phyloP scores from a whole-genome alignment of 2,329 filamentous ascomycete species.

The Sphaerulina vaccinii region DNA sequence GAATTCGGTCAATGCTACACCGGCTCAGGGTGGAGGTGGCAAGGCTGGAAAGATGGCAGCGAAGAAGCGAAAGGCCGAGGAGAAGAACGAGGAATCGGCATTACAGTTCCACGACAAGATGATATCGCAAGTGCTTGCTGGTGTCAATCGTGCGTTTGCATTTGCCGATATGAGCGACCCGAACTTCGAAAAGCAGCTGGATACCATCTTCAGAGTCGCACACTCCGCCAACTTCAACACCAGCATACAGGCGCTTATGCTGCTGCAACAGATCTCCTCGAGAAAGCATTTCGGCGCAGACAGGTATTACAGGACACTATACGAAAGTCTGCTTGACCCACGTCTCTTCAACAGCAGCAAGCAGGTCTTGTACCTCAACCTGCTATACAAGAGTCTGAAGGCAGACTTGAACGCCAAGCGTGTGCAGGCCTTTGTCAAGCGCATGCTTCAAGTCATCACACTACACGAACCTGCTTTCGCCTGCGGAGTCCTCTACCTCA shows the following conservation, averaged over 20 bases:
- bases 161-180: constrained; percentile 80
- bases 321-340: constrained; percentile 90
- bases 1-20: constrained; percentile 32
- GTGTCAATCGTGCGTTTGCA: constrained; percentile 92
- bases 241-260: constrained; percentile 87
- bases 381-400: constrained; percentile 85
- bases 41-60: constrained; percentile 55
- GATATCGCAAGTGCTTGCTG: constrained; percentile 84
- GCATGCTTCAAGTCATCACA: constrained; percentile 80
- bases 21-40: constrained; percentile 54
- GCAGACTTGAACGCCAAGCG: constrained; percentile 85
- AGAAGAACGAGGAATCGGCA: constrained; percentile 39
- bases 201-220: constrained; percentile 92
- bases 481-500: constrained; percentile 86
- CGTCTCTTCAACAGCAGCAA: constrained; percentile 88
- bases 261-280: constrained; percentile 88
- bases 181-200: constrained; percentile 80
- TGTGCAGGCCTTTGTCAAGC: constrained; percentile 93
- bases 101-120: constrained; percentile 82
- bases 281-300: constrained; percentile 80
- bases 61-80: constrained; percentile 45
- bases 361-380: constrained; percentile 90
- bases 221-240: constrained; percentile 99
- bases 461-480: constrained; percentile 91
- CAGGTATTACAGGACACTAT: constrained; percentile 90